A percentile compares a stretch with the other conserved stretches of the same genome.
phyloP scores from a whole-genome alignment of 305 asterid species.

The Fraxinus sp. region DNA sequence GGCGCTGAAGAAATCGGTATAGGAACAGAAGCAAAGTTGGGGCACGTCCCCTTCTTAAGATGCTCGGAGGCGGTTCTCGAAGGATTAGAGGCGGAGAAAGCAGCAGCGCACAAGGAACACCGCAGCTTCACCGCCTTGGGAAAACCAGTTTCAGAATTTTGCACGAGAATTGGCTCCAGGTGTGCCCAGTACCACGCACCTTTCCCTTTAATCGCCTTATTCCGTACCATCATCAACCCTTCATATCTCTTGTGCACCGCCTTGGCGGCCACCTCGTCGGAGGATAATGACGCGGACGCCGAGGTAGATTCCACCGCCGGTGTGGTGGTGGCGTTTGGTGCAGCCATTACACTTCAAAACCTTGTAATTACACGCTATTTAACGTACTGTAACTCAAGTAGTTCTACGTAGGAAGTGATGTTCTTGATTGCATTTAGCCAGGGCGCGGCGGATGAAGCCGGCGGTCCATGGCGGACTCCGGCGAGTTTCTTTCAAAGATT shows the following conservation, averaged over 20 bases:
- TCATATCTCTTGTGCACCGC: constrained; percentile 78
- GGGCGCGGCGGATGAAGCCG: constrained; percentile 31
- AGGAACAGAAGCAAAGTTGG: constrained; percentile 62
- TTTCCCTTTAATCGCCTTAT: constrained; percentile 84
- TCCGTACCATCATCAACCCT: constrained; percentile 74
- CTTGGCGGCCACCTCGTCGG: constrained; percentile 74
- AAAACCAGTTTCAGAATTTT: constrained; percentile 61
- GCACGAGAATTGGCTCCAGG: constrained; percentile 85
- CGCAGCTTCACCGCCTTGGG: constrained; percentile 94
- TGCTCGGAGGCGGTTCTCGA: constrained; percentile 98
- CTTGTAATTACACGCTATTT: constrained; percentile 19
- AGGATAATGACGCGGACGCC: constrained; percentile 27
- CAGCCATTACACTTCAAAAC: constrained; percentile 39
- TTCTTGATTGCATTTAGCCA: constrained; percentile 24
- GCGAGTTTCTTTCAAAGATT: constrained; percentile 15
- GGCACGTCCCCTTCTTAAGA: constrained; percentile 91
- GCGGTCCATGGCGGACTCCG: constrained; percentile 40
- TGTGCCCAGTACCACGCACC: constrained; percentile 99
- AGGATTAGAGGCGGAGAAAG: constrained; percentile 93
- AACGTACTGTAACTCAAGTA: constrained; percentile 15
- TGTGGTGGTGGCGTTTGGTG: constrained; percentile 43
- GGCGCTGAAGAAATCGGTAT: constrained; percentile 67
- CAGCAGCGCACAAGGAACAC: constrained; percentile 83
- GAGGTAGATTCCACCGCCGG: constrained; percentile 33
- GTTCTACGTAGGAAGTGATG: constrained; percentile 10